Conservation (phyloP, 1,284 basidiomycete genomes). For the Phellopilus nigrolimitatus region DNA sequence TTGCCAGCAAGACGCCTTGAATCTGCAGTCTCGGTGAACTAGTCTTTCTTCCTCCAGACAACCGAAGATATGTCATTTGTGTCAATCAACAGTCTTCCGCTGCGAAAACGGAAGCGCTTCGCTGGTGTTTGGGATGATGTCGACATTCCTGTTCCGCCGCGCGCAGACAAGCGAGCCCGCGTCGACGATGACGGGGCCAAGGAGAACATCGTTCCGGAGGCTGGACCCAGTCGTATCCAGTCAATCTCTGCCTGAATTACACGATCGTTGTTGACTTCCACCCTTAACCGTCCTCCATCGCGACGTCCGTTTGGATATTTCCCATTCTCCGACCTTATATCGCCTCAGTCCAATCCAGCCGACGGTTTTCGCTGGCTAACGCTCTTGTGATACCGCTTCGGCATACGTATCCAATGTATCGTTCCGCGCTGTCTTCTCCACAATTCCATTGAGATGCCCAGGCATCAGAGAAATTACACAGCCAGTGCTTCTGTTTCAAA, state of each 20-base stretch:
- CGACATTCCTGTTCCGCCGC: background rate
- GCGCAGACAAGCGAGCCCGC: constrained; percentile 7
- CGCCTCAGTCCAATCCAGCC: background rate
- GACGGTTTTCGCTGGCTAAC: background rate
- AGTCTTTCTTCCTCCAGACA: constrained; percentile 1
- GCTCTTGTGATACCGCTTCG: background rate
- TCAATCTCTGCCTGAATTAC: background rate
- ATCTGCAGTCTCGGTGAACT: background rate
- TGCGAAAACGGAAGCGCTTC: constrained; percentile 15
- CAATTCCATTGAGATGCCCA: too few relatives aligned
- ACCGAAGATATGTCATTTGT: constrained; percentile 12
- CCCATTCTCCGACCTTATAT: too few relatives aligned
- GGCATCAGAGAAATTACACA: too few relatives aligned
- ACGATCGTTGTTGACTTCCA: background rate
- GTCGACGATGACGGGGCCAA: constrained; percentile 8
- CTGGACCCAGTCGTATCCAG: background rate
- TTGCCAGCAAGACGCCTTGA: background rate
- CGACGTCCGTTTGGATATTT: background rate
- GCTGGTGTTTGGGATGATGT: constrained; percentile 13
- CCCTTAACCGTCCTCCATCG: background rate
- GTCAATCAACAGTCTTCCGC: background rate
- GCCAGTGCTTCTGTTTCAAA: too few relatives aligned
- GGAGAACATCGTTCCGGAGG: constrained; percentile 1
- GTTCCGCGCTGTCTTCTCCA: background rate
- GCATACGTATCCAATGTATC: background rate